Percentiles rank a stretch among this genome's conserved stretches.
phyloP scores from a whole-genome alignment of 108 stramenopile species.

The Nitzschia putrida region DNA sequence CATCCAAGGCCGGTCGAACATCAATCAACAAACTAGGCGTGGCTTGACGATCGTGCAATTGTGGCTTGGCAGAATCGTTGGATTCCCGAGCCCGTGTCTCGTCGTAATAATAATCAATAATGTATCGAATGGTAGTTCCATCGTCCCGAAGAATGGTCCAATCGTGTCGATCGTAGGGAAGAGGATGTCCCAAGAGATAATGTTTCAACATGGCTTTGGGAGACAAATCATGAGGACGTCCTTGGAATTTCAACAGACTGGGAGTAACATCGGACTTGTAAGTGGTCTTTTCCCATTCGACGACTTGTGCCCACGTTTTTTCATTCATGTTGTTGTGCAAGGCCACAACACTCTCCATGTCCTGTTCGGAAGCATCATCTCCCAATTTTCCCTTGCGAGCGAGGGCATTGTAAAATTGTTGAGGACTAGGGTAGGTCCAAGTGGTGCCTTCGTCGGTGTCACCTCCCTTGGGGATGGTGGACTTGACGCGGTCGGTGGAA shows the following conservation, averaged over 20 bases:
- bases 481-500: conserved; percentile 79
- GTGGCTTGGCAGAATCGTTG: conserved; percentile 54
- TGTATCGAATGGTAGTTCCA: conserved; percentile 86
- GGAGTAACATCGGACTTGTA: conserved; percentile 45
- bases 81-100: conserved; percentile 60
- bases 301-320: conserved; percentile 90
- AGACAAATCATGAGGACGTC: conserved; percentile 90
- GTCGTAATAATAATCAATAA: conserved; percentile 99
- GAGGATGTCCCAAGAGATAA: conserved; percentile 85
- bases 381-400: conserved; percentile 92
- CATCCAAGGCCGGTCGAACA: conserved; percentile 95
- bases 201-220: conserved; percentile 92
- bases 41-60: conserved; percentile 52
- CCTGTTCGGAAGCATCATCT: conserved; percentile 65
- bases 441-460: conserved; percentile 45
- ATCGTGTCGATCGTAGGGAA: conserved; percentile 99
- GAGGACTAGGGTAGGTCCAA: conserved; percentile 96
- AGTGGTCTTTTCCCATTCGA: conserved; percentile 89
- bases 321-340: conserved; percentile 99
- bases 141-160: conserved; percentile 84
- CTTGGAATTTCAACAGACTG: conserved; percentile 87
- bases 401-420: conserved; percentile 99
- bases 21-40: conserved; percentile 89
- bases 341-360: conserved; percentile 90
- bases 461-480: conserved; percentile 90